These are phyloP conservation scores for Xylaria sp. DNA, from an alignment of 2,329 filamentous ascomycete genomes.

Conservation along the genomic window DNA sequence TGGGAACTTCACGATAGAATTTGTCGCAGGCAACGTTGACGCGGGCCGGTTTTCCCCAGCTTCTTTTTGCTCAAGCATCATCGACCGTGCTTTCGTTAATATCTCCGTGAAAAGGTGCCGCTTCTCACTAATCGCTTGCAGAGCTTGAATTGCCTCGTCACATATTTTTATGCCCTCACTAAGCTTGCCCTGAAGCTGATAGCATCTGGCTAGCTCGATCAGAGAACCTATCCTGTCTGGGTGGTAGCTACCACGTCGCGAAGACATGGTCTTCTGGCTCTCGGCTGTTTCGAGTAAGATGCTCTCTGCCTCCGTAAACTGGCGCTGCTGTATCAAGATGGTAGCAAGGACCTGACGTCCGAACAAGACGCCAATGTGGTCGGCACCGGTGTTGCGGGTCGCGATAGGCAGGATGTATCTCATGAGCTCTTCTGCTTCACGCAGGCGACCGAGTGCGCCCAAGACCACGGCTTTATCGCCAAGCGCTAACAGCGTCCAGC, in stretches of 20 bases:
- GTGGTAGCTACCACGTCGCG: not conserved
- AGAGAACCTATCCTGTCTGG: not conserved
- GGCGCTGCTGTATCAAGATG: constrained; percentile 22
- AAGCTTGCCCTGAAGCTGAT: not conserved
- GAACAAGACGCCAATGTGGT: constrained; percentile 34
- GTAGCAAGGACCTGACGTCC: constrained; percentile 33
- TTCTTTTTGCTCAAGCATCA: not conserved
- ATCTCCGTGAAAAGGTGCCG: not conserved
- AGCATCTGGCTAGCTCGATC: constrained; percentile 3
- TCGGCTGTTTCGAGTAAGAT: not conserved
- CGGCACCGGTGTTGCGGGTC: constrained; percentile 6
- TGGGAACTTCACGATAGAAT: not conserved
- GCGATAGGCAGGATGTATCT: constrained; percentile 15
- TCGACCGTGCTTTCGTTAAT: not conserved
- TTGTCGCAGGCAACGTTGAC: not conserved
- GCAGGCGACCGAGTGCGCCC: constrained; percentile 13
- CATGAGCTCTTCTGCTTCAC: constrained; percentile 22
- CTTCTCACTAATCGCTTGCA: not conserved
- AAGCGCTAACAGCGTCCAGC: constrained; percentile 31
- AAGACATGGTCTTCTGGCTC: not conserved
- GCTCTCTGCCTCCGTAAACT: constrained; percentile 15
- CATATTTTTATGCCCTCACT: not conserved
- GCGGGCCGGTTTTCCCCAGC: no score
- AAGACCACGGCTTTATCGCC: constrained; percentile 31
- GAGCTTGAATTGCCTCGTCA: not conserved